A percentile compares a stretch with the other conserved stretches of the same genome.
Conservation (phyloP, 2,329 filamentous ascomycete species). For the Claviceps capensis region DNA sequence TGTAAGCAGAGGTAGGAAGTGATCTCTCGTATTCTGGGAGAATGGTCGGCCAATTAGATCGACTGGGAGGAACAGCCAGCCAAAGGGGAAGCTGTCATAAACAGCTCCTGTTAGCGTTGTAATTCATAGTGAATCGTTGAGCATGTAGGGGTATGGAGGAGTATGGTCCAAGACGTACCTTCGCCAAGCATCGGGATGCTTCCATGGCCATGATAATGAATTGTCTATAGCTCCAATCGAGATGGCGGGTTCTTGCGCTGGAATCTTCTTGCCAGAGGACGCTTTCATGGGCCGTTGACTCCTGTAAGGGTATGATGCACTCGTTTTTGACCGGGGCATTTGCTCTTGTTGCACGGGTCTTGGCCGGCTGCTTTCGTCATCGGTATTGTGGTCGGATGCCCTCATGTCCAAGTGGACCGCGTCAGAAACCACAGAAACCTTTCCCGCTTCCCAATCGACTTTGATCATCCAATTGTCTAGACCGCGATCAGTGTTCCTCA, state of each 20-base stretch:
- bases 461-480: constrained; percentile 99
- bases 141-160: not conserved
- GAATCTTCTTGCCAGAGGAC: constrained; percentile 31
- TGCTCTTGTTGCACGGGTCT: constrained; percentile 45
- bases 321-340: constrained; percentile 24
- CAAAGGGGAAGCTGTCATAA: constrained; percentile 74
- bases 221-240: constrained; percentile 92
- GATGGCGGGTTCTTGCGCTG: constrained; percentile 43
- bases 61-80: constrained; percentile 94
- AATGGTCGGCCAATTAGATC: constrained; percentile 94
- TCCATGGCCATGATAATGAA: constrained; percentile 97
- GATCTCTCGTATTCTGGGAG: constrained; percentile 80
- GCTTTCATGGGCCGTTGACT: constrained; percentile 77
- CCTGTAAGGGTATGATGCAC: constrained; percentile 53
- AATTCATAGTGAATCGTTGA: not conserved
- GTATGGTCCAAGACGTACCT: constrained; percentile 24
- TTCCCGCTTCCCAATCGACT: constrained; percentile 72
- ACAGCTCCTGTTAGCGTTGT: constrained; percentile 11
- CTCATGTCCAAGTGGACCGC: constrained; percentile 56
- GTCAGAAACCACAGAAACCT: constrained; percentile 76
- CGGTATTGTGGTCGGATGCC: constrained; percentile 16
- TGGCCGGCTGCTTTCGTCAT: constrained; percentile 29
- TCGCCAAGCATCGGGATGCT: constrained; percentile 82
- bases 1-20: constrained; percentile 90
- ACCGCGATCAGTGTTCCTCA: constrained; percentile 94